Conservation (phyloP, 2,329 filamentous ascomycete species). For the Tricladium varicosporioides region DNA sequence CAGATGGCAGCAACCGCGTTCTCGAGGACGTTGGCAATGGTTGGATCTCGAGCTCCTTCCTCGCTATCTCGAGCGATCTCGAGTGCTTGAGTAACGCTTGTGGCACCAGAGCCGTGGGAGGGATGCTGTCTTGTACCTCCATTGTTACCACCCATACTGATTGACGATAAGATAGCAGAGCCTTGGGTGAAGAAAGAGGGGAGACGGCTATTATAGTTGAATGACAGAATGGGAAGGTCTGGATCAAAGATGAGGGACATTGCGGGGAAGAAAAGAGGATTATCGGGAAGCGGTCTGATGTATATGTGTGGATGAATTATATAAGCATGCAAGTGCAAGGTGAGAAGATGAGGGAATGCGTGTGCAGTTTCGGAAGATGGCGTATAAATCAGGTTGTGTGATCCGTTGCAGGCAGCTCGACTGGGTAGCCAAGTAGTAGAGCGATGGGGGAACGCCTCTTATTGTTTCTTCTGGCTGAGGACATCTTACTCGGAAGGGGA, state of each 20-base stretch:
- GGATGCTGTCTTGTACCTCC: slow-evolving; percentile 13
- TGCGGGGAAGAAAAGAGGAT: slow-evolving; percentile 15
- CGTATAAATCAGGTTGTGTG: slow-evolving; percentile 6
- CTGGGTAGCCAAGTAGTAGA: slow-evolving; percentile 8
- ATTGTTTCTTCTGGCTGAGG: slow-evolving; percentile 16
- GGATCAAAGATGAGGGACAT: slow-evolving; percentile 23
- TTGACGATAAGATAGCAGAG: slow-evolving; percentile 18
- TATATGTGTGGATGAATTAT: neutral
- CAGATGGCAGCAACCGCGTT: slow-evolving; percentile 62
- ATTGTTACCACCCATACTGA: slow-evolving; percentile 25
- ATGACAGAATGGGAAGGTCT: slow-evolving; percentile 25
- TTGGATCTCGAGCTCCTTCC: slow-evolving; percentile 61
- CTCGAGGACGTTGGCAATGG: slow-evolving; percentile 65
- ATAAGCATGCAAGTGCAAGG: slow-evolving; percentile 4
- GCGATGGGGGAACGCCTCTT: slow-evolving; percentile 13
- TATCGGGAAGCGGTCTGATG: slow-evolving; percentile 1
- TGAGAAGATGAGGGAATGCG: slow-evolving; percentile 4
- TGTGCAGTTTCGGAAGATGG: neutral
- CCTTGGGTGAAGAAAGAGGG: slow-evolving; percentile 15
- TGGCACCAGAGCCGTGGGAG: slow-evolving; percentile 6
- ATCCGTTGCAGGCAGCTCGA: slow-evolving; percentile 6
- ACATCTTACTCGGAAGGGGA: neutral
- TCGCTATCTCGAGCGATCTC: slow-evolving; percentile 74
- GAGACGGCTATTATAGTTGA: slow-evolving; percentile 13
- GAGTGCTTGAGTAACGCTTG: slow-evolving; percentile 61